Evolutionary conservation across 2,329 filamentous ascomycete genomes (phyloP).

Genomic region (Nannizzia gypsea): DNA sequence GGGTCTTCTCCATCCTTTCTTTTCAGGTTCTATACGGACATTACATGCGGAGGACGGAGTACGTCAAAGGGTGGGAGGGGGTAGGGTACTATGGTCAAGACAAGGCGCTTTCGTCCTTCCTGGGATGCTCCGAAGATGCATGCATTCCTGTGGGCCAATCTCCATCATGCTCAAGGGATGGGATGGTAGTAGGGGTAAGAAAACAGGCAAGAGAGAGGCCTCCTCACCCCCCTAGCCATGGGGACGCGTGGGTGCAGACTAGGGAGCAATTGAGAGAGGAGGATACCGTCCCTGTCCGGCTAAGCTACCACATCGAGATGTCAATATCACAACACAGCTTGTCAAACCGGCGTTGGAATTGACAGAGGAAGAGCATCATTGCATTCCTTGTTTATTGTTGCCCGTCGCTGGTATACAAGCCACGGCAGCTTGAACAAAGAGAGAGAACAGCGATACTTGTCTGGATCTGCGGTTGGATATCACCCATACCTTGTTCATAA

Average conservation of each 20-base stretch:
- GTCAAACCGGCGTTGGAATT: neutral
- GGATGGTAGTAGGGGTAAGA: neutral
- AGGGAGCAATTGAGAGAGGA: neutral
- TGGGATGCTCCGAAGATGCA: constrained; percentile 1
- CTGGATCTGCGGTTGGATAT: neutral
- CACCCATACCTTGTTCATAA: neutral
- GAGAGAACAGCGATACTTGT: neutral
- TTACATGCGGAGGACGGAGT: neutral
- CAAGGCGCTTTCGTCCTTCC: constrained; percentile 2
- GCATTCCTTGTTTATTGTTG: neutral
- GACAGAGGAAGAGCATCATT: constrained; percentile 1
- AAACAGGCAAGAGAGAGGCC: neutral
- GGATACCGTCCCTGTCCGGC: neutral
- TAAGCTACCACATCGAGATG: neutral
- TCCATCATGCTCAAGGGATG: neutral
- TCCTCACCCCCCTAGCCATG: neutral
- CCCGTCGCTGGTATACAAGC: constrained; percentile 2
- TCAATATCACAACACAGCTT: neutral
- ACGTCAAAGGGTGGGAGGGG: neutral
- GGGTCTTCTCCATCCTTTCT: neutral
- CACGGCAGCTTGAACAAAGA: constrained; percentile 4
- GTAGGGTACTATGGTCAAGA: neutral
- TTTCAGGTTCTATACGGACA: neutral
- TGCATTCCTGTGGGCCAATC: neutral
- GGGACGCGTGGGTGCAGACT: neutral